phyloP scores from a whole-genome alignment of 805 yeast species.

The Candida suzukii region DNA sequence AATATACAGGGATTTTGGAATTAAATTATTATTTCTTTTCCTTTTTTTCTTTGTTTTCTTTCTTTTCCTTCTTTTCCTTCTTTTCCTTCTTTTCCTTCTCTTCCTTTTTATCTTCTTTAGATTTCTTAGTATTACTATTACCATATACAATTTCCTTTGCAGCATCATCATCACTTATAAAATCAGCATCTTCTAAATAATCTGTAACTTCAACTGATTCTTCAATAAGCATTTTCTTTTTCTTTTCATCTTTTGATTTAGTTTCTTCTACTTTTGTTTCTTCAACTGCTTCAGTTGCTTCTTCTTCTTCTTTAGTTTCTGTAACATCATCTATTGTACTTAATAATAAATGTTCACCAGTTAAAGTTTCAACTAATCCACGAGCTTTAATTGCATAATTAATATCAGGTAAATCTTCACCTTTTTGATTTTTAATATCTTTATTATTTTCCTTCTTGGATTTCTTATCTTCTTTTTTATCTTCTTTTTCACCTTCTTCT shows the following conservation, averaged over 20 bases:
- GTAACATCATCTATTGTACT: constrained; percentile 22
- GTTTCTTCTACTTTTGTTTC: constrained; percentile 4
- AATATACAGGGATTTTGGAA: too few species aligned
- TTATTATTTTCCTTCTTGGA: constrained; percentile 10
- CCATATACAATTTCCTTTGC: constrained; percentile 5
- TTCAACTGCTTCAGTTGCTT: constrained; percentile 8
- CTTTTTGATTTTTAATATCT: constrained; percentile 7
- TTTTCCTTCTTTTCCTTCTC: constrained; percentile 9
- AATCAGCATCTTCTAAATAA: constrained; percentile 1
- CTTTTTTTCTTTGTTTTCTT: constrained; percentile 5
- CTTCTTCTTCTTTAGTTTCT: constrained; percentile 6
- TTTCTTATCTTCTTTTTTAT: background rate
- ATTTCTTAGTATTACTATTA: too few species aligned
- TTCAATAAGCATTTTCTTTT: constrained; percentile 28
- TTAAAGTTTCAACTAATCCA: constrained; percentile 25
- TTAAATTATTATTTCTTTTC: constrained; percentile 2
- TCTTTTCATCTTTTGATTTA: background rate
- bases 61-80: constrained; percentile 9
- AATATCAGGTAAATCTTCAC: constrained; percentile 22
- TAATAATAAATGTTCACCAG: constrained; percentile 28
- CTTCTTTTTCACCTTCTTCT: constrained; percentile 13
- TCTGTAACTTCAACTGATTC: constrained; percentile 34
- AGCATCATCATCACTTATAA: constrained; percentile 3
- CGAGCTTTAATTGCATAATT: constrained; percentile 38
- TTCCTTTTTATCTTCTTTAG: constrained; percentile 11